phyloP scores from a whole-genome alignment of 768 basidiomycete species.

The Lepiota subincarnata region DNA sequence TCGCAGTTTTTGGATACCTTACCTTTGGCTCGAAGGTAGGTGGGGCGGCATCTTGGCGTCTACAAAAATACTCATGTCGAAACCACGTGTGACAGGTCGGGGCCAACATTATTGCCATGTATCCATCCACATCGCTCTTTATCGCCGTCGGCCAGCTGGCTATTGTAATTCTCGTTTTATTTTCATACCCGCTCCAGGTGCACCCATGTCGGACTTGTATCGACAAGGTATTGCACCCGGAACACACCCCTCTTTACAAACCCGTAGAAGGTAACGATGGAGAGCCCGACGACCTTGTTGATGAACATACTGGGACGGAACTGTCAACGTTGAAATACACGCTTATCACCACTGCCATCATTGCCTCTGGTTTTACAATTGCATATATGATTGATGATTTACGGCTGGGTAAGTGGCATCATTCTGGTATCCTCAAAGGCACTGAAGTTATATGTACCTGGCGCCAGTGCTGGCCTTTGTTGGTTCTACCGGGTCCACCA shows the following conservation, averaged over 20 bases:
- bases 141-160: slow-evolving; percentile 92
- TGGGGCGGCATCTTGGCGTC: slow-evolving; percentile 2
- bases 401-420: slow-evolving; percentile 54
- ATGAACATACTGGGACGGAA: slow-evolving; percentile 53
- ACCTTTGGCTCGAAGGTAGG: slow-evolving; percentile 85
- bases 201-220: slow-evolving; percentile 90
- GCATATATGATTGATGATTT: slow-evolving; percentile 79
- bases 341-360: slow-evolving; percentile 62
- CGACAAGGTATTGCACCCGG: slow-evolving; percentile 77
- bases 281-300: slow-evolving; percentile 44
- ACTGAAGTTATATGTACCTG: background rate
- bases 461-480: slow-evolving; percentile 87
- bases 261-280: slow-evolving; percentile 31
- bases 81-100: slow-evolving; percentile 52
- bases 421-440: slow-evolving; percentile 2
- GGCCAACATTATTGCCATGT: slow-evolving; percentile 94
- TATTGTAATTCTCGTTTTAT: slow-evolving; percentile 84
- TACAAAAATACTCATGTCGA: background rate
- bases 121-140: slow-evolving; percentile 84
- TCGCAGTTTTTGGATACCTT: slow-evolving; percentile 85
- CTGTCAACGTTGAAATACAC: slow-evolving; percentile 68
- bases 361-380: slow-evolving; percentile 61
- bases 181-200: slow-evolving; percentile 93
- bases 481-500: slow-evolving; percentile 94
- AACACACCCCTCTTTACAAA: slow-evolving; percentile 26